Conservation (phyloP, 2,329 filamentous ascomycete species). For the Stenocarpella maydis region DNA sequence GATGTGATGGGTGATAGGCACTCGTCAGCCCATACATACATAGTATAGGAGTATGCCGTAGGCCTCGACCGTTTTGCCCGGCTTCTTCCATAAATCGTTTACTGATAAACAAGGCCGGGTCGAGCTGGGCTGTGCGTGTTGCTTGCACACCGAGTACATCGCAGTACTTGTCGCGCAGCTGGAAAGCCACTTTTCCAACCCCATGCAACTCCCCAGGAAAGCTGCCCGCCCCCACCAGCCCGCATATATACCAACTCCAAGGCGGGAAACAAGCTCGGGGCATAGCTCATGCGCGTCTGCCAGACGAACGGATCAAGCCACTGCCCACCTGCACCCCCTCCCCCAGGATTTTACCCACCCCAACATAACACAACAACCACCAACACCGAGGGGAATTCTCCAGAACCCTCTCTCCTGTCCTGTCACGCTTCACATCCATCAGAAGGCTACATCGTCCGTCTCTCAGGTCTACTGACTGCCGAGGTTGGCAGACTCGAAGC, state of each 20-base stretch:
- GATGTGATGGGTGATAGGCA: not conserved
- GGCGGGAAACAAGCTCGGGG: constrained; percentile 26
- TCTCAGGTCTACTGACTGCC: constrained; percentile 2
- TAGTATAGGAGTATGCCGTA: too few species aligned
- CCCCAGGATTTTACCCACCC: not conserved
- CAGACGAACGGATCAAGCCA: constrained; percentile 19
- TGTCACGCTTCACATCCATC: not conserved
- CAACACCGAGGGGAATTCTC: not conserved
- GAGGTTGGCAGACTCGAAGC: constrained; percentile 10
- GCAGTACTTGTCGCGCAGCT: constrained; percentile 21
- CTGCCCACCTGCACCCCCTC: not conserved
- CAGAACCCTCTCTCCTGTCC: not conserved
- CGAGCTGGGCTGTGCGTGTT: not conserved
- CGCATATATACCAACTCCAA: too few species aligned
- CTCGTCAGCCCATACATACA: not conserved
- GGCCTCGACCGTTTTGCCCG: not conserved
- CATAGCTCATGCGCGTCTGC: constrained; percentile 22
- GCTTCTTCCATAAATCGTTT: too few species aligned
- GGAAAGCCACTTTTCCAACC: not conserved
- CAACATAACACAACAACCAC: too few species aligned
- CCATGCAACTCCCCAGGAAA: constrained; percentile 19
- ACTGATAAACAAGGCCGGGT: not conserved
- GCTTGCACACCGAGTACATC: constrained; percentile 11
- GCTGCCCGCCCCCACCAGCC: constrained; percentile 21
- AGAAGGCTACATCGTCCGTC: not conserved